phyloP scores from a whole-genome alignment of 225 moss, liverwort and hornwort genomes.

The Takakia lepidozioides region DNA sequence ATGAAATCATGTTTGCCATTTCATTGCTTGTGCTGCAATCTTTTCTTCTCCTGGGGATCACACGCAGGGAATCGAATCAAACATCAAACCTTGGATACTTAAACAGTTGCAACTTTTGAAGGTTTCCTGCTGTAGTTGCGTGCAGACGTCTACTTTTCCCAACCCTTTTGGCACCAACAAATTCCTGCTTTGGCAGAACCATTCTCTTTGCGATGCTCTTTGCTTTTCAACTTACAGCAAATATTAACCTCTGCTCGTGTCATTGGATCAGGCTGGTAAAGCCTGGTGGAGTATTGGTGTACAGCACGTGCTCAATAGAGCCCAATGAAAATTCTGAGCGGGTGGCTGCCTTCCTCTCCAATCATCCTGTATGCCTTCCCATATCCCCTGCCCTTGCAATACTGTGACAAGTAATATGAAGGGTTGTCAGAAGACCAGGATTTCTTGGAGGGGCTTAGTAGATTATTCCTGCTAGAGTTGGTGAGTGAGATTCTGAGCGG shows the following conservation, averaged over 20 bases:
- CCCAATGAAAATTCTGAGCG: constrained; percentile 56
- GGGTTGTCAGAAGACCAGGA: neutral
- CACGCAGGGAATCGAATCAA: no score
- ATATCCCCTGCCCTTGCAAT: neutral
- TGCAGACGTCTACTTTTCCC: no score
- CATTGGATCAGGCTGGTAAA: constrained; percentile 69
- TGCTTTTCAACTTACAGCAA: neutral
- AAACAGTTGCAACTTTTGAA: neutral
- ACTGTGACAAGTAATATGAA: neutral
- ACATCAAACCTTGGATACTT: no score
- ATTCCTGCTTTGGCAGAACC: no score
- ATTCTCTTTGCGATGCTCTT: neutral
- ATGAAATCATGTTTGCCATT: no score
- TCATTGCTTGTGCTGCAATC: no score
- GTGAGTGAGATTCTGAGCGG: no score
- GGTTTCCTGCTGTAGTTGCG: no score
- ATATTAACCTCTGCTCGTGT: no score
- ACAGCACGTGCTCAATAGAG: constrained; percentile 74
- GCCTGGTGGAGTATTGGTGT: constrained; percentile 64
- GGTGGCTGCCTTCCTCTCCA: constrained; percentile 40
- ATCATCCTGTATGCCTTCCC: constrained; percentile 29
- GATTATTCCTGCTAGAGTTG: no score
- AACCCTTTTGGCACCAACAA: no score
- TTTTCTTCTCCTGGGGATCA: no score
- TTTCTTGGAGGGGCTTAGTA: neutral